These are phyloP conservation scores for Umbilicaria muhlenbergii DNA, from an alignment of 495 filamentous ascomycete genomes.

Conservation along the genomic window DNA sequence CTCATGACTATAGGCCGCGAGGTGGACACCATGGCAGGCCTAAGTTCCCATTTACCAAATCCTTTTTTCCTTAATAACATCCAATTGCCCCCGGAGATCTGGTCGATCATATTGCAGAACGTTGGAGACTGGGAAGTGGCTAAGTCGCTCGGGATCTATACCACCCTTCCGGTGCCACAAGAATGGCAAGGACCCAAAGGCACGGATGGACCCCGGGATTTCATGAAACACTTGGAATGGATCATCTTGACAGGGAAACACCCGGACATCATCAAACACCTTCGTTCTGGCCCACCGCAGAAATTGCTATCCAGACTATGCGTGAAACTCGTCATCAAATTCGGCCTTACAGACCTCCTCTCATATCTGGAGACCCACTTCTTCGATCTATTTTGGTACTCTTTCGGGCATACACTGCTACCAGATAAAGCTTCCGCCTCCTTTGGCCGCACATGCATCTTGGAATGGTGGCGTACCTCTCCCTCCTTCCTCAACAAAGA, in stretches of 20 bases:
- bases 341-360: slow-evolving; percentile 63
- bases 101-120: slow-evolving; percentile 73
- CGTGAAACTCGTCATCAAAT: slow-evolving; percentile 82
- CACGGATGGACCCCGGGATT: slow-evolving; percentile 10
- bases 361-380: slow-evolving; percentile 64
- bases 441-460: slow-evolving; percentile 68
- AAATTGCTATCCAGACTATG: slow-evolving; percentile 63
- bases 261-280: slow-evolving; percentile 48
- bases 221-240: slow-evolving; percentile 51
- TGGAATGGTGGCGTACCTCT: slow-evolving; percentile 77
- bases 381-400: slow-evolving; percentile 66
- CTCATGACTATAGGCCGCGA: slow-evolving; percentile 43
- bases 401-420: slow-evolving; percentile 64
- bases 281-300: slow-evolving; percentile 48
- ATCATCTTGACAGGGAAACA: slow-evolving; percentile 58
- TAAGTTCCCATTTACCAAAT: slow-evolving; percentile 18
- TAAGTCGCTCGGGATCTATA: slow-evolving; percentile 61
- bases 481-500: slow-evolving; percentile 67
- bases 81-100: slow-evolving; percentile 64
- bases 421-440: slow-evolving; percentile 74
- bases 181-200: slow-evolving; percentile 44
- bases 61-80: slow-evolving; percentile 7
- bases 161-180: slow-evolving; percentile 52
- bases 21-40: slow-evolving; percentile 32
- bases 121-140: slow-evolving; percentile 83